phyloP scores from a whole-genome alignment of 306 rosid genomes.

The Sindora glabra region DNA sequence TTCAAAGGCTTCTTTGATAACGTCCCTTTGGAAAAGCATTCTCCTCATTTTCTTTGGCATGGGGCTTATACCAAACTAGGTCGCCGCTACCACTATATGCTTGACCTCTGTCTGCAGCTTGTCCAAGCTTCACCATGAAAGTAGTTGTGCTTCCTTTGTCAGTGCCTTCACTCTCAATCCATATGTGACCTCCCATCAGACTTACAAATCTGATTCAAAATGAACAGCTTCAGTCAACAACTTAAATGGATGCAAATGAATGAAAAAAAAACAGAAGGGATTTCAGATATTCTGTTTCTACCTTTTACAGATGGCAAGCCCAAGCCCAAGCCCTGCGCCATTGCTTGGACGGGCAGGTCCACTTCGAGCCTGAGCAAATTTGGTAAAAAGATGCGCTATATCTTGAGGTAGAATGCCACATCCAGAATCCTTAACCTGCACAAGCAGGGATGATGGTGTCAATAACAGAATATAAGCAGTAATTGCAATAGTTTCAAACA shows the following conservation, averaged over 20 bases:
- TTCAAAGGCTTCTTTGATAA: too few species aligned
- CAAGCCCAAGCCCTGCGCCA: constrained; percentile 63
- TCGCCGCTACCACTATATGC: too few species aligned
- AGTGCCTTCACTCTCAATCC: constrained; percentile 93
- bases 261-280: too few species aligned
- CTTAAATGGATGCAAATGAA: too few species aligned
- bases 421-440: constrained; percentile 66
- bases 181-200: constrained; percentile 94
- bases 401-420: constrained; percentile 51
- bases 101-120: too few species aligned
- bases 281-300: constrained; percentile 1
- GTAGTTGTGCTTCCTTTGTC: constrained; percentile 80
- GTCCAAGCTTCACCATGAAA: constrained; percentile 81
- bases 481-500: background rate
- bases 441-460: background rate
- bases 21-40: too few species aligned
- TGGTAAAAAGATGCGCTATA: constrained; percentile 45
- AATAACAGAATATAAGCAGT: background rate
- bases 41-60: too few species aligned
- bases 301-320: constrained; percentile 70
- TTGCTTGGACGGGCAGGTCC: constrained; percentile 27
- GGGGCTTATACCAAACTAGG: too few species aligned
- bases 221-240: too few species aligned
- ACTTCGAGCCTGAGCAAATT: constrained; percentile 31
- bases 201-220: constrained; percentile 78